These are phyloP conservation scores for Opeltia flavorubescens DNA, from an alignment of 495 filamentous ascomycete species.

Conservation along the genomic window DNA sequence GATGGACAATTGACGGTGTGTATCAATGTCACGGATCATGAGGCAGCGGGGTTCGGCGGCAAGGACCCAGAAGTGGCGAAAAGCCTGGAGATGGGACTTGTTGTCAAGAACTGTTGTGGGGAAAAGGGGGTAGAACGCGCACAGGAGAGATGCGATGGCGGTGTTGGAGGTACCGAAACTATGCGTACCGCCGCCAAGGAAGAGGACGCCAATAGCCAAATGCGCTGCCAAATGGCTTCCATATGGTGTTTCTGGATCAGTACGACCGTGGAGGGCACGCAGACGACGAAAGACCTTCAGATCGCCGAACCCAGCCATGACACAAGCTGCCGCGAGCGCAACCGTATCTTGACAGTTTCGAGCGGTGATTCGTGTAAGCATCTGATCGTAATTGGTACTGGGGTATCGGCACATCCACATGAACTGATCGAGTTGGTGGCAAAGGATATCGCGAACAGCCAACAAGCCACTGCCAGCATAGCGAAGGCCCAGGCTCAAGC, in stretches of 20 bases:
- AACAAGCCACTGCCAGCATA: slow-evolving; percentile 71
- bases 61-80: slow-evolving; percentile 94
- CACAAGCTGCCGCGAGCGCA: slow-evolving; percentile 64
- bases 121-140: slow-evolving; percentile 89
- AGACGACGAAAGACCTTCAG: slow-evolving; percentile 78
- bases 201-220: slow-evolving; percentile 80
- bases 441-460: slow-evolving; percentile 61
- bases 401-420: slow-evolving; percentile 61
- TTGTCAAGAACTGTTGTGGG: slow-evolving; percentile 83
- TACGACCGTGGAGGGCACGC: slow-evolving; percentile 74
- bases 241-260: slow-evolving; percentile 72
- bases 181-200: slow-evolving; percentile 79
- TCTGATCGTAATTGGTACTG: slow-evolving; percentile 61
- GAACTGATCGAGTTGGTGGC: slow-evolving; percentile 77
- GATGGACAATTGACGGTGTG: slow-evolving; percentile 58
- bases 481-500: slow-evolving; percentile 69
- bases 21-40: slow-evolving; percentile 70
- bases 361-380: slow-evolving; percentile 64
- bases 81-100: slow-evolving; percentile 86
- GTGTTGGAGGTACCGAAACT: slow-evolving; percentile 84
- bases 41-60: slow-evolving; percentile 84
- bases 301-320: slow-evolving; percentile 95
- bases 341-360: slow-evolving; percentile 82
- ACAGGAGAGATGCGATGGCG: slow-evolving; percentile 71
- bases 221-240: slow-evolving; percentile 89